Percentiles rank a stretch among this genome's conserved stretches.
These are phyloP conservation scores for Panaeolus papilionaceus DNA, from an alignment of 768 basidiomycete genomes.

Conservation along the genomic window DNA sequence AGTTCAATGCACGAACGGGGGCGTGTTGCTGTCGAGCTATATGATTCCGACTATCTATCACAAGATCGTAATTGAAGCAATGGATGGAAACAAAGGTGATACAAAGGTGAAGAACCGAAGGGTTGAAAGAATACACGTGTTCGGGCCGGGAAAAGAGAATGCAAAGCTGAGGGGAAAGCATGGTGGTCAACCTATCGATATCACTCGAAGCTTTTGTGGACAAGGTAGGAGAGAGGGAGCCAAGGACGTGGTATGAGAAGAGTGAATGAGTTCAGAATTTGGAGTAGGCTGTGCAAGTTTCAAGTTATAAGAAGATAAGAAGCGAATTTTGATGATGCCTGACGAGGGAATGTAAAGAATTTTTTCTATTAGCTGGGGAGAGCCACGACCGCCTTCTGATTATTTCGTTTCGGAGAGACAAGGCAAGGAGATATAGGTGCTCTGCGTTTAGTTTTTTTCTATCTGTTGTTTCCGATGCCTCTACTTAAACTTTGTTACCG, in stretches of 20 bases:
- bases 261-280: slow-evolving; percentile 51
- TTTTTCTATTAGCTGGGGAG: neutral
- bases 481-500: too few relatives aligned
- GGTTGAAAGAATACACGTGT: too few relatives aligned
- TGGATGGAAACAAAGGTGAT: too few relatives aligned
- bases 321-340: neutral
- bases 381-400: neutral
- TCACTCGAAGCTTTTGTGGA: too few relatives aligned
- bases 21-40: slow-evolving; percentile 46
- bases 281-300: slow-evolving; percentile 50
- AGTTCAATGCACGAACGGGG: slow-evolving; percentile 46
- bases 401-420: neutral
- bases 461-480: too few relatives aligned
- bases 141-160: too few relatives aligned
- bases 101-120: too few relatives aligned
- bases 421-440: neutral
- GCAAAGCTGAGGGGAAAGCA: too few relatives aligned
- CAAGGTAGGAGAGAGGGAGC: too few relatives aligned
- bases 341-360: neutral
- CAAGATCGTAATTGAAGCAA: too few relatives aligned
- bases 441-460: too few relatives aligned
- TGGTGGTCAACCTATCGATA: too few relatives aligned
- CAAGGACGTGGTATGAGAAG: slow-evolving; percentile 48
- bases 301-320: slow-evolving; percentile 46
- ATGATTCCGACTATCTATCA: slow-evolving; percentile 42